Base-by-base conservation (phyloP, 805 yeast species). In the Candida parachauliodes region DNA sequence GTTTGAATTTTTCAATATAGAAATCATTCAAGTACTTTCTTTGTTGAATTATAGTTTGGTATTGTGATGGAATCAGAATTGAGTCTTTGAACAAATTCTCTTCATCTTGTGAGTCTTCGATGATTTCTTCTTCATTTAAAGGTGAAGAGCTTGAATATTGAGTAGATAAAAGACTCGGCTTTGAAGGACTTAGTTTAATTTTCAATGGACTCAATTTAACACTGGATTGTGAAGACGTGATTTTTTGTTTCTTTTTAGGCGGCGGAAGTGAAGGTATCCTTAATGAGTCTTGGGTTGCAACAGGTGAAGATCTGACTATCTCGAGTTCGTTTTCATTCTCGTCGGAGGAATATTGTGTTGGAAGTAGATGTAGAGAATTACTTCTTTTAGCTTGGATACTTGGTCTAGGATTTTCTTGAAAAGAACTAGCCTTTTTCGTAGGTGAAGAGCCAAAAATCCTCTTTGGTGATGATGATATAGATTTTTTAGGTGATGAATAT, bases 341-440 rank as follows among this genome's bases (percentile, higher is more conserved):
- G 12, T 52, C 56, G 11, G 47, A 49, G 3, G 59, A 54, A 28
- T 56, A 56, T 42, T 56, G 61, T 1, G 61, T 56, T 3, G 61
- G 55, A n/a, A 52, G 22, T 37, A 41, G 22, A 16, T 32, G 34
- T 7, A 21, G 26, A 16, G 22, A 31, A 17, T 30, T 22, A 8
- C 33, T 28, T 25, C 31, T 36, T 15, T 23, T 34, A 20, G 34
- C 32, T 17, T 6, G 6, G 8, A 12, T 11, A 27, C 15, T 12
- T 4, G n/a, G 5, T 27, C 7, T 27, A 3, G 28, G 23, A 18
- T 28, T 8, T 21, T 32, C 33, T 31, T 11, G 27, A 18, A 24
- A 19, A n/a, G 20, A 31, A 20, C 14, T 31, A 16, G 21, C 12
- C 16, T 18, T 33, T 22, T 22, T 28, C 7, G 19, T 29, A 8